Evolutionary conservation across 768 basidiomycete species (phyloP).

Genomic region (Glaciozyma martinii): DNA sequence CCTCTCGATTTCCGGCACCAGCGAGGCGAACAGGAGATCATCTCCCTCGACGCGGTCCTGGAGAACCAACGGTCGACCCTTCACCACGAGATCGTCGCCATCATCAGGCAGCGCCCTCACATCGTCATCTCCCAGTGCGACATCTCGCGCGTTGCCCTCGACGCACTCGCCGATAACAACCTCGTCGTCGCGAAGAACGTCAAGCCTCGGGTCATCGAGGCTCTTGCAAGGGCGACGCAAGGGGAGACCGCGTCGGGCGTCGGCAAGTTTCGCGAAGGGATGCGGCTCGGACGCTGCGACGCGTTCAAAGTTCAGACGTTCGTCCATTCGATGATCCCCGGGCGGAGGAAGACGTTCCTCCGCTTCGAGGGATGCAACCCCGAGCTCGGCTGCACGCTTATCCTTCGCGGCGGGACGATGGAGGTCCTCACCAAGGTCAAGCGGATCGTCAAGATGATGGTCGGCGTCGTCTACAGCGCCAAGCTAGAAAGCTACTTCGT

Average conservation of each 20-base stretch:
- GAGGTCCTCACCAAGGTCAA: constrained; percentile 76
- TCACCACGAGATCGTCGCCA: constrained; percentile 72
- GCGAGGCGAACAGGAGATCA: constrained; percentile 64
- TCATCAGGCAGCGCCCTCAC: constrained; percentile 84
- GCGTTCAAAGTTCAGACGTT: constrained; percentile 84
- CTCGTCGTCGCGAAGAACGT: constrained; percentile 86
- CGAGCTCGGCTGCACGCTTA: constrained; percentile 89
- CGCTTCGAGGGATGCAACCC: constrained; percentile 91
- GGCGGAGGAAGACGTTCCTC: constrained; percentile 89
- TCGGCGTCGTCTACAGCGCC: constrained; percentile 83
- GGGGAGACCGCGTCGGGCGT: constrained; percentile 70
- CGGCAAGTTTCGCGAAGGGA: constrained; percentile 61
- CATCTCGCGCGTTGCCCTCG: constrained; percentile 81
- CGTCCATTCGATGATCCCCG: constrained; percentile 90
- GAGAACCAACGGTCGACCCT: constrained; percentile 91
- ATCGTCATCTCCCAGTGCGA: constrained; percentile 84
- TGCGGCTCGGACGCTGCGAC: constrained; percentile 76
- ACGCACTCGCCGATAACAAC: constrained; percentile 70
- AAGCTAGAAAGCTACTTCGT: constrained; percentile 63
- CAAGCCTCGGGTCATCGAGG: constrained; percentile 75
- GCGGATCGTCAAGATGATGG: constrained; percentile 82
- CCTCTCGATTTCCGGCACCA: constrained; percentile 58
- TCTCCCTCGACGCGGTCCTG: constrained; percentile 81
- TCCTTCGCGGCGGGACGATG: constrained; percentile 76
- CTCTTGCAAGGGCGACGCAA: constrained; percentile 87